These are phyloP conservation scores for Tulasnella sp. DNA, from an alignment of 768 basidiomycete genomes.

Conservation along the genomic window DNA sequence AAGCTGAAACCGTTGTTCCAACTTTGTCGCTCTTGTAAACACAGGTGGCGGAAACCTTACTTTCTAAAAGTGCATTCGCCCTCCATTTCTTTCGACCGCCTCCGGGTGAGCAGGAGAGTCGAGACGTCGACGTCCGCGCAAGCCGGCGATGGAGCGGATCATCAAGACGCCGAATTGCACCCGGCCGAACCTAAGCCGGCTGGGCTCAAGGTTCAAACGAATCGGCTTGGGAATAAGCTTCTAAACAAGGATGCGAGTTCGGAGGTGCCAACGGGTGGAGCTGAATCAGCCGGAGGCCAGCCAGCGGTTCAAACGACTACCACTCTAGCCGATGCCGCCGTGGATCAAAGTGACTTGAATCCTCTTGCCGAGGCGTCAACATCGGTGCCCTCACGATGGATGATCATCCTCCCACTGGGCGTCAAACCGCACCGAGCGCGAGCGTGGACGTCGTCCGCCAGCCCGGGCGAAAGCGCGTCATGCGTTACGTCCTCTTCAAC, in stretches of 20 bases:
- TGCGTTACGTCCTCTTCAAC: slow-evolving; percentile 63
- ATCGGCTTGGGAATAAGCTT: not conserved
- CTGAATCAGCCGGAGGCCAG: not conserved
- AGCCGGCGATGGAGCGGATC: no score
- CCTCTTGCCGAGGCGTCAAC: not conserved
- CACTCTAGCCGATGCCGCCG: not conserved
- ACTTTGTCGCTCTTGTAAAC: slow-evolving; percentile 53
- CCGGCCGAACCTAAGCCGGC: not conserved
- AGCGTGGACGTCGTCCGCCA: slow-evolving; percentile 64
- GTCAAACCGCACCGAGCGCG: slow-evolving; percentile 61
- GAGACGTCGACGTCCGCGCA: not conserved
- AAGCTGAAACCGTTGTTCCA: not conserved
- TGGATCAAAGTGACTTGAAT: slow-evolving; percentile 6
- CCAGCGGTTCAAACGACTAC: not conserved
- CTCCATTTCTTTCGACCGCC: slow-evolving; percentile 51
- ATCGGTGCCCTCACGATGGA: slow-evolving; percentile 50
- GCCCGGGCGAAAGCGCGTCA: slow-evolving; percentile 65
- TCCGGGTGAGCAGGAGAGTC: not conserved
- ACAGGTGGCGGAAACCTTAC: slow-evolving; percentile 59
- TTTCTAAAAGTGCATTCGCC: slow-evolving; percentile 59
- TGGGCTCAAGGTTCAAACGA: not conserved
- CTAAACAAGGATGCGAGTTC: not conserved
- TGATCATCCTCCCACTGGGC: slow-evolving; percentile 60
- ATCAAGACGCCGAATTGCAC: not conserved
- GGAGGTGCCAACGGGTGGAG: not conserved